Percentiles rank a stretch among this genome's conserved stretches.
These are phyloP conservation scores for Pseudonectria foliicola DNA, from an alignment of 2,329 filamentous ascomycete species.

Conservation along the genomic window DNA sequence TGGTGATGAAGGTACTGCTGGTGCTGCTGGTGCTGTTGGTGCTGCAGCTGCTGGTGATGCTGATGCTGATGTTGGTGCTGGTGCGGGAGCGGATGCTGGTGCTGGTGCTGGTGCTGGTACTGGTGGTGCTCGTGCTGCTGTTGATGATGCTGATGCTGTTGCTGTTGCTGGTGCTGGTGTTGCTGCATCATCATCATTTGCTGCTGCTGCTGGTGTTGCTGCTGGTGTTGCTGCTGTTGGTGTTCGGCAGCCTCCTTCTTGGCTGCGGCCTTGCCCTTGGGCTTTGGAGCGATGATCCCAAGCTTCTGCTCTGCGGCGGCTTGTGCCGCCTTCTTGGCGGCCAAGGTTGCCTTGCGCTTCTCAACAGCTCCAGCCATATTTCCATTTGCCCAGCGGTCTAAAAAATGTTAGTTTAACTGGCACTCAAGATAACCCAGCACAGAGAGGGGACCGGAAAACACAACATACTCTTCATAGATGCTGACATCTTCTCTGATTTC, in stretches of 20 bases:
- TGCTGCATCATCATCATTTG: not conserved
- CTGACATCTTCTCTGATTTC: slow-evolving; percentile 60
- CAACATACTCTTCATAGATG: slow-evolving; percentile 55
- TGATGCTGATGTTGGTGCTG: not conserved
- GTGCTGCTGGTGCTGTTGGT: slow-evolving; percentile 9
- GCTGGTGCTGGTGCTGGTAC: slow-evolving; percentile 12
- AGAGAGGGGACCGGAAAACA: not conserved
- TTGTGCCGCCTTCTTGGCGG: slow-evolving; percentile 49
- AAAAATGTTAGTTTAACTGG: slow-evolving; percentile 19
- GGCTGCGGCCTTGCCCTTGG: slow-evolving; percentile 26
- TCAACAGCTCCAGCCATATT: slow-evolving; percentile 55
- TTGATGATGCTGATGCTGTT: slow-evolving; percentile 7
- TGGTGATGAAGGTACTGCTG: slow-evolving; percentile 10
- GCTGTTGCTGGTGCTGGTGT: slow-evolving; percentile 7
- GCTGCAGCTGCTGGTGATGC: not conserved
- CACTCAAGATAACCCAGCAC: not conserved
- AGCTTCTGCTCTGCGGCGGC: slow-evolving; percentile 31
- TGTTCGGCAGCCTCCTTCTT: slow-evolving; percentile 27
- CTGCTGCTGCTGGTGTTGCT: slow-evolving; percentile 11
- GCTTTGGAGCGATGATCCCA: slow-evolving; percentile 32
- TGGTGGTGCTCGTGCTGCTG: slow-evolving; percentile 4
- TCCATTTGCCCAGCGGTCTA: slow-evolving; percentile 53
- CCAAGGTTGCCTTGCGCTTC: slow-evolving; percentile 53
- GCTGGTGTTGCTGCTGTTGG: slow-evolving; percentile 15
- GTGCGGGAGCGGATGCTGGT: slow-evolving; percentile 11